Base-by-base conservation (phyloP, 768 basidiomycete species). In the Coprinopsis sp. region DNA sequence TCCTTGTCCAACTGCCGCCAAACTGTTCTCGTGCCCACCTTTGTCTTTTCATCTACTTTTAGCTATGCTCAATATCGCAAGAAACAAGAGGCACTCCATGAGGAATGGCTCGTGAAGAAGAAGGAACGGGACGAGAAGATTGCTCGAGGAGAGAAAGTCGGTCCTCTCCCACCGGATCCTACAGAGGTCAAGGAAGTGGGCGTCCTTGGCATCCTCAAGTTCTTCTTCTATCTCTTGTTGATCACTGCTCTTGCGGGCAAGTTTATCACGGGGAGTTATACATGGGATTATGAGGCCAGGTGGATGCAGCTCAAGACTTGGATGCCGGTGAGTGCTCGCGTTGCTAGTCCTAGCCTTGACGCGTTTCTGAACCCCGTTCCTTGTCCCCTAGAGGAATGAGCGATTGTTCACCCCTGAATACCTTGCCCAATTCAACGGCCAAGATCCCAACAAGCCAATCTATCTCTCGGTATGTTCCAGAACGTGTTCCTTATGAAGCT, bases 261-360 rank as follows among this genome's bases (percentile, higher is more conserved):
- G 60, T 91, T 94, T 65, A 69, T 94, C 59, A 89, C 89, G 0
- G 88, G 85, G n/a, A 89, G 84, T 59, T 90, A 81, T 60, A 65
- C 81, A 18, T 96, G 91, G 91, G 90, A 92, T 52, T 79, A 83
- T 56, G 73, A 85, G 51, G 77, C 76, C 51, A 79, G 79, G 60
- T 84, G 80, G 77, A 56, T 68, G 24, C 69, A 74, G 37, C 57
- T 81, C 42, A 79, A 79, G 68, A 77, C 77, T 4, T 80, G 78
- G 56, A 78, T 76, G 69, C 82, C 87, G 42, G 84, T 85, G 49
- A 57, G 73, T 64, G 23, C 23, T 16, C 18, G 47, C n/a, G 22
- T 16, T 29, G 30, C 31, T 43, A 7, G 27, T 33, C 25, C 29
- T 25, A 25, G 34, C n/a, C 31, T 42, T 36, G 28, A 27, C 16